phyloP scores from a whole-genome alignment of 2,329 filamentous ascomycete genomes.

The Aspergillus calidoustus region DNA sequence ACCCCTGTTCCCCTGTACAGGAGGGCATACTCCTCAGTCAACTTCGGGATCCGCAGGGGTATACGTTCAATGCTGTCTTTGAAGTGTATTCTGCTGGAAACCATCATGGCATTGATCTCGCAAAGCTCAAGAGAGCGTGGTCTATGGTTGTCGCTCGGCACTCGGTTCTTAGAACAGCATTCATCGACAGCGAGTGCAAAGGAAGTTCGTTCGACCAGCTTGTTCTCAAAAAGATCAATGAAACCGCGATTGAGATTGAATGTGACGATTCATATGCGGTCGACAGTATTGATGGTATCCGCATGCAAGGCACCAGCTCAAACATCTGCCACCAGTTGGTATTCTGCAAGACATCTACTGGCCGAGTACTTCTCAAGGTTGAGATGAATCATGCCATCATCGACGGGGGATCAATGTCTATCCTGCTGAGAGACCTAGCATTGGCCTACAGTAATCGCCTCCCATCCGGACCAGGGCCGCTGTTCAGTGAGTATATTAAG shows the following conservation, averaged over 20 bases:
- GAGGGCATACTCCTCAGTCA: slow-evolving; percentile 45
- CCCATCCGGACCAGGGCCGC: slow-evolving; percentile 32
- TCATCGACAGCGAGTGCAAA: slow-evolving; percentile 40
- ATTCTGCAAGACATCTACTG: slow-evolving; percentile 37
- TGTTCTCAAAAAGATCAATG: slow-evolving; percentile 34
- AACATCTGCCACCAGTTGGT: slow-evolving; percentile 42
- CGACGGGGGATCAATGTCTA: slow-evolving; percentile 40
- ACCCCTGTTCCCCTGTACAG: slow-evolving; percentile 43
- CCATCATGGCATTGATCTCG: slow-evolving; percentile 29
- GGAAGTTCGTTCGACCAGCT: slow-evolving; percentile 44
- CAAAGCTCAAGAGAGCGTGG: slow-evolving; percentile 39
- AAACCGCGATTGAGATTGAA: slow-evolving; percentile 35
- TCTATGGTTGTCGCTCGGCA: slow-evolving; percentile 38
- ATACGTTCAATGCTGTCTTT: slow-evolving; percentile 43
- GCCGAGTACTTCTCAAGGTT: slow-evolving; percentile 39
- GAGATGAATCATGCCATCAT: slow-evolving; percentile 47
- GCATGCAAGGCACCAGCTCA: slow-evolving; percentile 31
- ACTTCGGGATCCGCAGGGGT: slow-evolving; percentile 39
- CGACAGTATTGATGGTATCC: slow-evolving; percentile 33
- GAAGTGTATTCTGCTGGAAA: slow-evolving; percentile 32
- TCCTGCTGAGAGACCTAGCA: slow-evolving; percentile 38
- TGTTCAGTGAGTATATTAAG: slow-evolving; percentile 45
- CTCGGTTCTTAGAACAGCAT: slow-evolving; percentile 38
- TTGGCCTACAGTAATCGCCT: slow-evolving; percentile 39
- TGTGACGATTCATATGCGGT: slow-evolving; percentile 35